phyloP scores from a whole-genome alignment of 768 basidiomycete genomes.

The Amanita brunnescens region DNA sequence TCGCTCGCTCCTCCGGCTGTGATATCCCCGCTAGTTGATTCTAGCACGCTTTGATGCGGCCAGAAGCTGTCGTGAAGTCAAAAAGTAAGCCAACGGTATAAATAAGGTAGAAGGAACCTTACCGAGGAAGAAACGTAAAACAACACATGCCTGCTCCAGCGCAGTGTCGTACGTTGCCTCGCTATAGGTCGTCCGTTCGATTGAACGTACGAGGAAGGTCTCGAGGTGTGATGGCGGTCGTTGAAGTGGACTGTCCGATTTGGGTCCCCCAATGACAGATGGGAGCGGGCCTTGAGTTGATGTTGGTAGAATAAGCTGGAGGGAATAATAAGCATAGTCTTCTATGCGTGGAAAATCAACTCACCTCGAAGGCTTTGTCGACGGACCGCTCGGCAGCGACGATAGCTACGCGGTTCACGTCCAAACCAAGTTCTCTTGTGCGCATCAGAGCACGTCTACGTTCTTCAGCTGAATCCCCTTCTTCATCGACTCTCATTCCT shows the following conservation, averaged over 20 bases:
- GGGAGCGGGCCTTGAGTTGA: conserved; percentile 47
- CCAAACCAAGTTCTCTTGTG: conserved; percentile 78
- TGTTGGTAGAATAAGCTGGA: conserved; percentile 39
- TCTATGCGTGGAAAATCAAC: too few species aligned
- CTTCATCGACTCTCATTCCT: conserved; percentile 12
- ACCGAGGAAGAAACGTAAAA: conserved; percentile 89
- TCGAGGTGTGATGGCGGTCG: conserved; percentile 50
- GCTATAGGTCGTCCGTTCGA: conserved; percentile 88
- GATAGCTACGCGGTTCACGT: conserved; percentile 71
- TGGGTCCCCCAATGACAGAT: conserved; percentile 33
- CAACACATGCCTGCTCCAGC: conserved; percentile 79
- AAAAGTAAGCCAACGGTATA: background rate
- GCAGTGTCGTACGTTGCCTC: conserved; percentile 70
- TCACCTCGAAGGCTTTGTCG: conserved; percentile 26
- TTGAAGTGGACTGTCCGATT: conserved; percentile 28
- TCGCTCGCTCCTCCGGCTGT: conserved; percentile 64
- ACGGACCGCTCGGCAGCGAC: conserved; percentile 74
- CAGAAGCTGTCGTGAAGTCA: conserved; percentile 40
- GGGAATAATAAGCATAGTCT: too few species aligned
- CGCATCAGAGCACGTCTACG: conserved; percentile 62
- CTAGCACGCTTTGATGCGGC: conserved; percentile 60
- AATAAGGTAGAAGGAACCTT: conserved; percentile 13
- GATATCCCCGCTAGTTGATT: conserved; percentile 49
- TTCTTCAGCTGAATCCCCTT: conserved; percentile 16
- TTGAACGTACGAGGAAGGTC: conserved; percentile 65